phyloP scores from a whole-genome alignment of 2,329 filamentous ascomycete species.

The Chrysoporthe cubensis region DNA sequence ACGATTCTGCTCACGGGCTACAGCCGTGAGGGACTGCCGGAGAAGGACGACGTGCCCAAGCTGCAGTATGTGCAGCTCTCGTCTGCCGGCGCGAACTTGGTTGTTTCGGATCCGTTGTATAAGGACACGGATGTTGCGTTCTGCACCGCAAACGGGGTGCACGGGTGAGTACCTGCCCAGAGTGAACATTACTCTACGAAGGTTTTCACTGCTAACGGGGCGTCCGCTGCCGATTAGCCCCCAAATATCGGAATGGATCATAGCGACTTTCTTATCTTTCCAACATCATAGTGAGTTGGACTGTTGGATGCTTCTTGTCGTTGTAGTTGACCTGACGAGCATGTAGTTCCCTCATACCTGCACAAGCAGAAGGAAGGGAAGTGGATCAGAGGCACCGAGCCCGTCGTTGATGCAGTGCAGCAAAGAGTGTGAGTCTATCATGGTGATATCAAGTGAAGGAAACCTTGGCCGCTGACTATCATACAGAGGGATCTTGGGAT shows the following conservation, averaged over 20 bases:
- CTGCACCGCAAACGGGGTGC: conserved; percentile 61
- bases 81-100: conserved; percentile 57
- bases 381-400: conserved; percentile 45
- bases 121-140: conserved; percentile 54
- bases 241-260: conserved; percentile 62
- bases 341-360: conserved; percentile 49
- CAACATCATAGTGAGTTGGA: conserved; percentile 42
- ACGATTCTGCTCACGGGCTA: conserved; percentile 44
- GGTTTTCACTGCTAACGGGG: neutral
- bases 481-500: conserved; percentile 55
- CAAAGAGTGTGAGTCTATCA: conserved; percentile 51
- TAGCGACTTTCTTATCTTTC: conserved; percentile 54
- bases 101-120: conserved; percentile 52
- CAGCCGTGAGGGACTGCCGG: conserved; percentile 51
- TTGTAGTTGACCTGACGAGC: neutral
- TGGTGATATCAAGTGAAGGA: neutral
- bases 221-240: conserved; percentile 42
- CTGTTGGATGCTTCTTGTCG: neutral
- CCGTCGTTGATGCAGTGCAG: conserved; percentile 48
- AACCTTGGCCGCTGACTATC: conserved; percentile 4
- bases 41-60: conserved; percentile 47
- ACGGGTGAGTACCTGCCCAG: conserved; percentile 48
- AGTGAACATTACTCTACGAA: neutral
- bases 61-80: conserved; percentile 58
- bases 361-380: conserved; percentile 47